These are phyloP conservation scores for Thymus mandschuricus DNA, from an alignment of 257 asterid species.

Conservation along the genomic window DNA sequence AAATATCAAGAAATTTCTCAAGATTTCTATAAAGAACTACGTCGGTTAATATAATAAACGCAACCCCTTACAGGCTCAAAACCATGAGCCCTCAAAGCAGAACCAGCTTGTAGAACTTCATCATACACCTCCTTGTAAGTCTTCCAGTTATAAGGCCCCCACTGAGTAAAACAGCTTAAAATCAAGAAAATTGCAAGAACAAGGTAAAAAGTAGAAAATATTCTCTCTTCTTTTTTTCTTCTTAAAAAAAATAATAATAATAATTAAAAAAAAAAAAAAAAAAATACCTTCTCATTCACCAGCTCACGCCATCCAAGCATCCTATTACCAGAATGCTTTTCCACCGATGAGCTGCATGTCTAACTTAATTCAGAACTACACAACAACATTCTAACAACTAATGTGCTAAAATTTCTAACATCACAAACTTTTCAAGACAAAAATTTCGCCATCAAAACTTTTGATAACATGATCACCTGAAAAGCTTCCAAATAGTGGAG, in stretches of 20 bases:
- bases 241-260: neutral
- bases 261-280: neutral
- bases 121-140: constrained; percentile 75
- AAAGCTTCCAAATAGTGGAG: constrained; percentile 77
- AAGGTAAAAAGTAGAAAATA: neutral
- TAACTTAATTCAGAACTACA: constrained; percentile 3
- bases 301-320: constrained; percentile 93
- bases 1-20: neutral
- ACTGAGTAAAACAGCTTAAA: constrained; percentile 42
- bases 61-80: constrained; percentile 68
- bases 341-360: constrained; percentile 63
- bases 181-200: neutral
- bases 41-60: neutral
- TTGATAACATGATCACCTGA: constrained; percentile 49
- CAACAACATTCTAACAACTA: constrained; percentile 12
- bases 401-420: neutral
- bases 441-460: neutral
- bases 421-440: neutral
- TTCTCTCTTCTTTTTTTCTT: too few species aligned
- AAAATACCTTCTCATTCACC: constrained; percentile 54
- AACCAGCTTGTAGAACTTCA: constrained; percentile 68
- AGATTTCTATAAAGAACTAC: neutral
- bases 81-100: constrained; percentile 79
- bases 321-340: constrained; percentile 65
- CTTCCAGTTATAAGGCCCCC: constrained; percentile 91